These are phyloP conservation scores for Emiliania huxleyi DNA, from an alignment of 78 protist species.

Conservation along the genomic window DNA sequence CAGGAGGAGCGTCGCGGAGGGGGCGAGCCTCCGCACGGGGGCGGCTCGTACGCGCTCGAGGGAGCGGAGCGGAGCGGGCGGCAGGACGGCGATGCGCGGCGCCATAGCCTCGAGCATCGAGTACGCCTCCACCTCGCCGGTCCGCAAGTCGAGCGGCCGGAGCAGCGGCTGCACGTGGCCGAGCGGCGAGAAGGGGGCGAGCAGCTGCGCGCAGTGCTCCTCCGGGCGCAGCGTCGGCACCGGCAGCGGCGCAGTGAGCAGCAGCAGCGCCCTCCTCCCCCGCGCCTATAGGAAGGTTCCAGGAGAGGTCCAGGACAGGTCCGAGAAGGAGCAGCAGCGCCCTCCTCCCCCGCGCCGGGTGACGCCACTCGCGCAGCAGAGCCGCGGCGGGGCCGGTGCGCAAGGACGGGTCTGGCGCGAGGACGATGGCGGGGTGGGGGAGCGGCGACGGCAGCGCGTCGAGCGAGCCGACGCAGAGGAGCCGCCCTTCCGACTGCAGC, in stretches of 20 bases:
- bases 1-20: too few species aligned
- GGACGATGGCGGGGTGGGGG: neutral
- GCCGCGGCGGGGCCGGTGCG: neutral
- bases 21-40: neutral
- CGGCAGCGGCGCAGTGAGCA: too few species aligned
- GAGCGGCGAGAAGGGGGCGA: neutral
- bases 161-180: neutral
- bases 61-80: neutral
- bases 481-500: neutral
- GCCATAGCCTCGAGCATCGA: neutral
- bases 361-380: neutral
- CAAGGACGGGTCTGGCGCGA: neutral
- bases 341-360: neutral
- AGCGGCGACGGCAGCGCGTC: neutral
- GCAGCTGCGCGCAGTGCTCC: neutral
- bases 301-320: too few species aligned
- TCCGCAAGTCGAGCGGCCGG: neutral
- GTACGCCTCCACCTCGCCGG: neutral
- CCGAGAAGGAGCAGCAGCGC: neutral
- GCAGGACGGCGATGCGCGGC: neutral
- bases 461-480: neutral
- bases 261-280: too few species aligned
- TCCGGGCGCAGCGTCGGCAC: too few species aligned
- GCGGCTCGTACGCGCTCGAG: neutral
- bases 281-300: too few species aligned